These are phyloP conservation scores for Ogataea paraovalis DNA, from an alignment of 805 yeast genomes.

Conservation along the genomic window DNA sequence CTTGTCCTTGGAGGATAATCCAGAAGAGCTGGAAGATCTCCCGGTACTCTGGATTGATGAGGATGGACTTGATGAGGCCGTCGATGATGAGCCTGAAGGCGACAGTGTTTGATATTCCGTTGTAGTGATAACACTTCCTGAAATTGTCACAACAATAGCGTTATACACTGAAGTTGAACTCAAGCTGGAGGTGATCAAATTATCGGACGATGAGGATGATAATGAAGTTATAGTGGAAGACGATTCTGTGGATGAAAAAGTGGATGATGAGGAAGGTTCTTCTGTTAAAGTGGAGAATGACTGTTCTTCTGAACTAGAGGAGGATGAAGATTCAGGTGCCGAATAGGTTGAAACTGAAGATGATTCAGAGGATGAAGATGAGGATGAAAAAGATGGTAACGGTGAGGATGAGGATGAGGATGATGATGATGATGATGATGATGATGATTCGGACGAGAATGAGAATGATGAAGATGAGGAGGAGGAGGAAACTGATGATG, in stretches of 20 bases:
- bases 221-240: conserved; percentile 5
- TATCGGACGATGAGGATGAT: conserved; percentile 1
- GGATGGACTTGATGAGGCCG: conserved; percentile 30
- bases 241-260: conserved; percentile 1
- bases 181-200: neutral
- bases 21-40: conserved; percentile 25
- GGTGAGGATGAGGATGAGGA: conserved; percentile 1
- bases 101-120: neutral
- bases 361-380: conserved; percentile 7
- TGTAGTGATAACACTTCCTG: neutral
- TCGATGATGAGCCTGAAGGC: conserved; percentile 1
- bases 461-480: neutral
- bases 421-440: neutral
- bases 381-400: neutral
- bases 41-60: conserved; percentile 16
- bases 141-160: neutral
- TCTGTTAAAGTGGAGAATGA: neutral
- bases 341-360: conserved; percentile 2
- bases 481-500: neutral
- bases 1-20: conserved; percentile 45
- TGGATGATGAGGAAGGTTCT: conserved; percentile 1
- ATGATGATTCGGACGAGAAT: too few species aligned
- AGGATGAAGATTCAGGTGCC: neutral
- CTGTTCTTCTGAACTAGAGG: neutral
- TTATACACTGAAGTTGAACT: neutral